A percentile compares a stretch with the other conserved stretches of the same genome.
Evolutionary conservation across 768 basidiomycete species (phyloP).

Genomic region (Mycena galericulata): DNA sequence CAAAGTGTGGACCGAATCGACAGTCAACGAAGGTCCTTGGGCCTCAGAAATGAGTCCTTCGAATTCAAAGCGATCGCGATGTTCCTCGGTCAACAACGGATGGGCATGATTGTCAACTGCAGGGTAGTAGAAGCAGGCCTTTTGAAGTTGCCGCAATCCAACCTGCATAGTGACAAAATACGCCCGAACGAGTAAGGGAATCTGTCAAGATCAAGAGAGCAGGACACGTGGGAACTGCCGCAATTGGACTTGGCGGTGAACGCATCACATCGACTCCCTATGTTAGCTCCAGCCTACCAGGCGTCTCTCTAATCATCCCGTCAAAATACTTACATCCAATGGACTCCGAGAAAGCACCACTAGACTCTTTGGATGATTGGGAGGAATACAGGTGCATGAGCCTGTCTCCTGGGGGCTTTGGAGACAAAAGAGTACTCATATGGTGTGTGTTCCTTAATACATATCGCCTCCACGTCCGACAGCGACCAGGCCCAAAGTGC

Average conservation of each 20-base stretch:
- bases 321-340: not conserved
- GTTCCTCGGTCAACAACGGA: constrained; percentile 64
- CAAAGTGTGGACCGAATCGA: constrained; percentile 67
- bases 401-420: constrained; percentile 73
- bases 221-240: not conserved
- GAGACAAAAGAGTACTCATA: constrained; percentile 61
- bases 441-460: constrained; percentile 63
- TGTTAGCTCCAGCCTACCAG: too few relatives aligned
- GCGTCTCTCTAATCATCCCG: not conserved
- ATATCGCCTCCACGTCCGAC: not conserved
- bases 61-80: constrained; percentile 63
- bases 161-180: too few relatives aligned
- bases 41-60: constrained; percentile 79
- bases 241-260: not conserved
- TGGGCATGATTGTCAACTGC: constrained; percentile 80
- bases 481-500: constrained; percentile 37
- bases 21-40: constrained; percentile 54
- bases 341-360: constrained; percentile 22
- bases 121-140: constrained; percentile 19
- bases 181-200: too few relatives aligned
- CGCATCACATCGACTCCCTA: not conserved
- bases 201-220: too few relatives aligned
- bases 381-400: constrained; percentile 58
- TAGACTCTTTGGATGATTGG: constrained; percentile 52
- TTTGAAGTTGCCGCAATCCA: not conserved